phyloP scores from a whole-genome alignment of 306 rosid species.

The Rosa chinensis region DNA sequence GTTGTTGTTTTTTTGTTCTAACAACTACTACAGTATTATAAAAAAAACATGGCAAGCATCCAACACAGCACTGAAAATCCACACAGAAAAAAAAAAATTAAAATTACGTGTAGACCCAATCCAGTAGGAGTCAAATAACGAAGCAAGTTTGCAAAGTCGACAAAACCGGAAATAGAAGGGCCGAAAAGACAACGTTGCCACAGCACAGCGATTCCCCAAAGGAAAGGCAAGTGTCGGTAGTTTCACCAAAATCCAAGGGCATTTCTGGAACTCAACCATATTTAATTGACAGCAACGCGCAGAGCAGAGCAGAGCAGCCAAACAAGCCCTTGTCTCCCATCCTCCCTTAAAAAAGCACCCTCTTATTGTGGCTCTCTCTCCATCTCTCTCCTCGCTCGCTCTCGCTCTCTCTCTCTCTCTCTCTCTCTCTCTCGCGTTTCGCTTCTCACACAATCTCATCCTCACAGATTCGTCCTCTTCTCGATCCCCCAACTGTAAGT shows the following conservation, averaged over 20 bases:
- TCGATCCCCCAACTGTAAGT: slow-evolving; percentile 78
- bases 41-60: slow-evolving; percentile 2
- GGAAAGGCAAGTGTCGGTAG: slow-evolving; percentile 27
- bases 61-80: not conserved
- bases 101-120: not conserved
- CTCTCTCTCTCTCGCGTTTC: slow-evolving; percentile 33
- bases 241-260: slow-evolving; percentile 40
- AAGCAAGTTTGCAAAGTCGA: slow-evolving; percentile 28
- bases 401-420: slow-evolving; percentile 33
- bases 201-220: not conserved
- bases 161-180: slow-evolving; percentile 21
- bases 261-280: slow-evolving; percentile 16
- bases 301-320: slow-evolving; percentile 28
- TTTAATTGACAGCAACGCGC: slow-evolving; percentile 58
- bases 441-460: slow-evolving; percentile 69
- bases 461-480: slow-evolving; percentile 51
- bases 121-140: slow-evolving; percentile 11
- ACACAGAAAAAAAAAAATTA: not conserved
- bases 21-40: too few species aligned
- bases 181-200: not conserved
- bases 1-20: too few species aligned
- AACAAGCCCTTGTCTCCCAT: slow-evolving; percentile 53
- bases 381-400: slow-evolving; percentile 15
- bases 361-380: slow-evolving; percentile 48
- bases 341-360: slow-evolving; percentile 35